These are phyloP conservation scores for Deinandra increscens DNA, from an alignment of 129 eudicot species.

Conservation along the genomic window DNA sequence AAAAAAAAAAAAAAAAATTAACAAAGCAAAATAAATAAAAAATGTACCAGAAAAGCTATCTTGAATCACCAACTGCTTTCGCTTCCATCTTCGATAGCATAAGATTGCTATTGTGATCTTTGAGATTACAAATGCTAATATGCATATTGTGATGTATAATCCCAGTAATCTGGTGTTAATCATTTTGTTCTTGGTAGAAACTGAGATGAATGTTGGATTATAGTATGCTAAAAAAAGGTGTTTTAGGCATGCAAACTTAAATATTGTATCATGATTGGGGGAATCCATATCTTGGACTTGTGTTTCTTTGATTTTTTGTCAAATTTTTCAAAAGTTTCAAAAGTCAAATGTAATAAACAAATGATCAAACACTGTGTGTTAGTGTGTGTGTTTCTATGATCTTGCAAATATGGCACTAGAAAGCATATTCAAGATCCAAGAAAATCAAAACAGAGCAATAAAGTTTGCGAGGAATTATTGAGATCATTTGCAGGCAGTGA, in stretches of 20 bases:
- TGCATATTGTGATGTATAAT: constrained; percentile 64
- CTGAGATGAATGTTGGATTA: not conserved
- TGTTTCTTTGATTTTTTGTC: constrained; percentile 25
- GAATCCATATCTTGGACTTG: not conserved
- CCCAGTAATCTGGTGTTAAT: constrained; percentile 39
- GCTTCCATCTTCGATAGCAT: constrained; percentile 70
- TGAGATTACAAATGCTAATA: constrained; percentile 60
- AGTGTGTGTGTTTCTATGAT: constrained; percentile 9
- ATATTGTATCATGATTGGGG: constrained; percentile 12
- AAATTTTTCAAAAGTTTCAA: not conserved
- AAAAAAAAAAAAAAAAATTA: not conserved
- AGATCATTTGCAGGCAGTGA: constrained; percentile 5
- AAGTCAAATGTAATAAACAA: constrained; percentile 7
- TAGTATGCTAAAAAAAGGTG: not conserved
- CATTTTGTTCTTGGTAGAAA: constrained; percentile 34
- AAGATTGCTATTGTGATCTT: constrained; percentile 76
- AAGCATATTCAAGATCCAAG: too few relatives aligned
- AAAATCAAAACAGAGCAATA: not conserved
- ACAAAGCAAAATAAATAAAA: not conserved
- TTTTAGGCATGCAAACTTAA: constrained; percentile 19
- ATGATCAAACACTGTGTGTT: constrained; percentile 1
- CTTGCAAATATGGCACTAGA: constrained; percentile 1
- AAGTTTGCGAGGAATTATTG: not conserved
- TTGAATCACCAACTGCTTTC: constrained; percentile 61
- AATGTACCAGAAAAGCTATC: constrained; percentile 53